These are phyloP conservation scores for Dryas drummondii DNA, from an alignment of 306 rosid genomes.

Conservation along the genomic window DNA sequence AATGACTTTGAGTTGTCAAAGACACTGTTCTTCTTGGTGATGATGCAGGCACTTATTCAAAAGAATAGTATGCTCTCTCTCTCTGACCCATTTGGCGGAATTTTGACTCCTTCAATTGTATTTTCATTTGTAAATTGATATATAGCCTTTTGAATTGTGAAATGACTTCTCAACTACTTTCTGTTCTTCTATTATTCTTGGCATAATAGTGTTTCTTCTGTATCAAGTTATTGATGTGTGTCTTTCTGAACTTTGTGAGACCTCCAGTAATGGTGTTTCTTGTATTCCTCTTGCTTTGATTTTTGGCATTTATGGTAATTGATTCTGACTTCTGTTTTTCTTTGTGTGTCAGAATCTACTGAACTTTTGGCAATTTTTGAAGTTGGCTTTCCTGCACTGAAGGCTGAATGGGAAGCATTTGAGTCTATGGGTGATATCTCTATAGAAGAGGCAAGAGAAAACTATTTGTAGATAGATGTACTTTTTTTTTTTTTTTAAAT, in stretches of 20 bases:
- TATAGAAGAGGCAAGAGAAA: conserved; percentile 54
- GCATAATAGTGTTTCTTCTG: conserved; percentile 1
- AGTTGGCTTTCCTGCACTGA: conserved; percentile 52
- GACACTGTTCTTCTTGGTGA: conserved; percentile 58
- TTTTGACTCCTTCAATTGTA: background rate
- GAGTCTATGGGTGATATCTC: conserved; percentile 42
- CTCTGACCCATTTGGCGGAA: background rate
- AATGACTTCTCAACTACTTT: background rate
- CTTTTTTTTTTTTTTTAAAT: background rate
- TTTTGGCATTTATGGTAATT: conserved; percentile 5
- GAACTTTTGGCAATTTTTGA: conserved; percentile 48
- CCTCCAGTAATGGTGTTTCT: background rate
- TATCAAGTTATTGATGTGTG: background rate
- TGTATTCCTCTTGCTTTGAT: conserved; percentile 3
- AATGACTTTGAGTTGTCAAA: conserved; percentile 59
- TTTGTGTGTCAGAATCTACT: conserved; percentile 36
- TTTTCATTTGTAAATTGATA: background rate
- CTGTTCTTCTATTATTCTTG: background rate
- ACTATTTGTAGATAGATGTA: background rate
- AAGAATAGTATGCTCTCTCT: conserved; percentile 41
- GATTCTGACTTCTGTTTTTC: conserved; percentile 14
- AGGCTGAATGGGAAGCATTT: conserved; percentile 66
- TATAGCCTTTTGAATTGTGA: background rate
- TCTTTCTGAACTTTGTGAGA: background rate
- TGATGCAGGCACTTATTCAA: conserved; percentile 52